Evolutionary conservation across 2,329 filamentous ascomycete genomes (phyloP), one percentile per base, ranked within the genome.

Genomic region (Nannizzia gypsea): DNA sequence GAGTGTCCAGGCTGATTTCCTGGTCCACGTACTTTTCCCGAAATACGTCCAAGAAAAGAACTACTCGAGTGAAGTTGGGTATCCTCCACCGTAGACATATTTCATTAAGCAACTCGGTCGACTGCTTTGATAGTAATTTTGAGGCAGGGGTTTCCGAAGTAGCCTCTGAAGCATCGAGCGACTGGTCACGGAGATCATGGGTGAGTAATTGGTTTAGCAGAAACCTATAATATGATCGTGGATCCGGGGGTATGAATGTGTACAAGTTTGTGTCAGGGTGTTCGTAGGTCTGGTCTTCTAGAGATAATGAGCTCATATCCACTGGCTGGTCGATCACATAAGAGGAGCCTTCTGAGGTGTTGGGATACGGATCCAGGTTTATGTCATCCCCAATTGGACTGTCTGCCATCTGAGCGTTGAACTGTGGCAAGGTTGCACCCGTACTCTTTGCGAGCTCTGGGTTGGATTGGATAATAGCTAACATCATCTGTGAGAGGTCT

Each of bases 401-500:
- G 20, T 74, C 74, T 40, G 65, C 68, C 55, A 73, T 68, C 55
- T 69, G 65, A 22, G 80, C 64, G 67, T 79, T 79, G 72, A 81
- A 78, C 59, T 84, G 77, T 44, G 81, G 83, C 57, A 89, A 76
- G 11, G 79, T 75, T 31, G 78, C 76, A 15, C 78, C 79, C 3
- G 87, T 85, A 64, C 82, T 86, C 70, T 90, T 95, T 56, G 90
- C 87, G 58, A 97, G 78, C 64, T 92, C 88, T 3, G 91, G 92
- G 66, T 89, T 90, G 4, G 87, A 87, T 62, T 88, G 90, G 44
- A 97, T 78, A 64, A 99, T 89, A 40, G 91, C 88, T 67, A 95
- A 80, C 80, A 99, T 93, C 84, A 97, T 90, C 66, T 93, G 88
- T 4, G 90, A 93, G 46, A 99, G 77, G 66, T 95, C 89, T 11